These are phyloP conservation scores for Camellia lanceoleosa DNA, from an alignment of 148 eudicot genomes.

Conservation along the genomic window DNA sequence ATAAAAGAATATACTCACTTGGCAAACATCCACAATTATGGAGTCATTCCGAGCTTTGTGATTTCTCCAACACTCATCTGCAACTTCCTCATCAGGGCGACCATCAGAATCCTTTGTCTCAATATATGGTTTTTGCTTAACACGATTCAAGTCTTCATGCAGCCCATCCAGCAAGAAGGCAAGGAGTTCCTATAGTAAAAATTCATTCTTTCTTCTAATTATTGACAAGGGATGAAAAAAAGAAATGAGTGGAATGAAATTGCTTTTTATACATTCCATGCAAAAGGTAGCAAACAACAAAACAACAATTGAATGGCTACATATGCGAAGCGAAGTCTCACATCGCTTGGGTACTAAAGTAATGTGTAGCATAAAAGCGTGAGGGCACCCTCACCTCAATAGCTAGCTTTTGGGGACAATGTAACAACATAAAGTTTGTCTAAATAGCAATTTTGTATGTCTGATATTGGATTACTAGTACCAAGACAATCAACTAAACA, in stretches of 20 bases:
- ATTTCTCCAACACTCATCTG: conserved; percentile 86
- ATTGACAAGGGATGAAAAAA: background rate
- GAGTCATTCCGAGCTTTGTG: conserved; percentile 92
- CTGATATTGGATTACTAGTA: background rate
- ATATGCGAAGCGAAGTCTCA: no score
- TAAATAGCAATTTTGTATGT: background rate
- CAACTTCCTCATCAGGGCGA: conserved; percentile 83
- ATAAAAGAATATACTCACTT: conserved; percentile 37
- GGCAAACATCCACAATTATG: conserved; percentile 79
- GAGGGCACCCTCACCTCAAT: no score
- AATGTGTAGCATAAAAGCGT: no score
- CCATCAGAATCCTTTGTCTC: conserved; percentile 85
- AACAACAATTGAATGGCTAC: conserved; percentile 1
- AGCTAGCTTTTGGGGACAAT: no score
- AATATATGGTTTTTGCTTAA: conserved; percentile 81
- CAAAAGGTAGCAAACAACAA: background rate
- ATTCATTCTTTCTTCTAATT: background rate
- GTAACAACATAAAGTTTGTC: background rate
- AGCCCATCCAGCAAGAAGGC: conserved; percentile 92
- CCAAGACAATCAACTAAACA: background rate
- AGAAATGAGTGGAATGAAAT: background rate
- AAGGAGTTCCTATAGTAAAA: conserved; percentile 67
- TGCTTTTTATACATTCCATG: background rate
- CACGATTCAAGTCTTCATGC: conserved; percentile 96
- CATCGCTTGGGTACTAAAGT: no score